Evolutionary conservation across 202 grass and related monocot genomes (phyloP).

Genomic region (Panicum hallii): DNA sequence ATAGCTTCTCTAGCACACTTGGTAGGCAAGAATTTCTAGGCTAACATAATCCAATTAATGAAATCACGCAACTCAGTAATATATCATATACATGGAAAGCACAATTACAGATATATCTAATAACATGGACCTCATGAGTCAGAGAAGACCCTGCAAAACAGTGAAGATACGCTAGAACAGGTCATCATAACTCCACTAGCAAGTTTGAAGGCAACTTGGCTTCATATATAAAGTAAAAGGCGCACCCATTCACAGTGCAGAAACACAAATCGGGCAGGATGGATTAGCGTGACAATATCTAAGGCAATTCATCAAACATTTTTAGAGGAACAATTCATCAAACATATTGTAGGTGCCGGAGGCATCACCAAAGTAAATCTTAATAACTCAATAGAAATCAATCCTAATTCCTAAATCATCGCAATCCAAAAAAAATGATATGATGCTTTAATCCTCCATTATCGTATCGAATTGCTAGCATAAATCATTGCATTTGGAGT

Average conservation of each 20-base stretch:
- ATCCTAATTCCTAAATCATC: slow-evolving; percentile 2
- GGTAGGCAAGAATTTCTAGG: slow-evolving; percentile 4
- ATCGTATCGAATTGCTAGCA: slow-evolving; percentile 21
- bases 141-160: not conserved
- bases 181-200: not conserved
- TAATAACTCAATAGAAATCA: not conserved
- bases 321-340: slow-evolving; percentile 2
- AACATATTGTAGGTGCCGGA: not conserved
- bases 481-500: not conserved
- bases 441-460: not conserved
- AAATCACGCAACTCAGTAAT: not conserved
- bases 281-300: not conserved
- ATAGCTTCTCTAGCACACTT: not conserved
- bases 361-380: slow-evolving; percentile 15
- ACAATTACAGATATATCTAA: no score
- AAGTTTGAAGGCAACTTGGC: slow-evolving; percentile 11
- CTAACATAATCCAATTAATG: not conserved
- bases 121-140: not conserved
- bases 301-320: slow-evolving; percentile 29
- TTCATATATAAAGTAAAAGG: not conserved
- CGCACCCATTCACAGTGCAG: not conserved
- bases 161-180: not conserved
- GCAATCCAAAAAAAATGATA: not conserved
- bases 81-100: no score
- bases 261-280: not conserved